Evolutionary conservation across 2,329 filamentous ascomycete genomes (phyloP).

Genomic region (Didymella sp.): DNA sequence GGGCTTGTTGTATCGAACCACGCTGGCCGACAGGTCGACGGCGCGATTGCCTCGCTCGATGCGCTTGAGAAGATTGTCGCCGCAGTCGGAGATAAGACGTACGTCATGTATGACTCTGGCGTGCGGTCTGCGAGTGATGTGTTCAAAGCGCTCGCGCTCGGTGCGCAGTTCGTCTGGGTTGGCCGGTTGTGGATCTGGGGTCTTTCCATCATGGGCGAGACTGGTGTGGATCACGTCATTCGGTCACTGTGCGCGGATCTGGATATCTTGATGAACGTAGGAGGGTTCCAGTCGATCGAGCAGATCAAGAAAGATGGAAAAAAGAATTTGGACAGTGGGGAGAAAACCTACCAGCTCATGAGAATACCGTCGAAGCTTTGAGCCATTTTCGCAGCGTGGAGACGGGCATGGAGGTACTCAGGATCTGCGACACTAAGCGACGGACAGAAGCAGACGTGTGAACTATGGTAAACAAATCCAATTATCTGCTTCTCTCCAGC

Average conservation of each 20-base stretch:
- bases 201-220: neutral
- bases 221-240: neutral
- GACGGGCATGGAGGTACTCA: no score
- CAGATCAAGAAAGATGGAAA: neutral
- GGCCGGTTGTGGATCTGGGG: neutral
- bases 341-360: neutral
- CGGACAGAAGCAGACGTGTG: no score
- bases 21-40: neutral
- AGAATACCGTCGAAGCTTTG: neutral
- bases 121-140: conserved; percentile 64
- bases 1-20: neutral
- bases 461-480: no score
- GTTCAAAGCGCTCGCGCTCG: conserved; percentile 57
- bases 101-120: conserved; percentile 68
- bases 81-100: conserved; percentile 58
- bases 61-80: conserved; percentile 64
- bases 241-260: neutral
- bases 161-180: neutral
- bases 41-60: conserved; percentile 52
- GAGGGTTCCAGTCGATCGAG: neutral
- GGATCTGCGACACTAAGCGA: no score
- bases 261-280: neutral
- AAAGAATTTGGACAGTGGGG: neutral
- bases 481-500: no score
- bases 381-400: no score